A percentile compares a stretch with the other conserved stretches of the same genome.
phyloP scores from a whole-genome alignment of 2,329 filamentous ascomycete genomes.

The Penicillium paneum region DNA sequence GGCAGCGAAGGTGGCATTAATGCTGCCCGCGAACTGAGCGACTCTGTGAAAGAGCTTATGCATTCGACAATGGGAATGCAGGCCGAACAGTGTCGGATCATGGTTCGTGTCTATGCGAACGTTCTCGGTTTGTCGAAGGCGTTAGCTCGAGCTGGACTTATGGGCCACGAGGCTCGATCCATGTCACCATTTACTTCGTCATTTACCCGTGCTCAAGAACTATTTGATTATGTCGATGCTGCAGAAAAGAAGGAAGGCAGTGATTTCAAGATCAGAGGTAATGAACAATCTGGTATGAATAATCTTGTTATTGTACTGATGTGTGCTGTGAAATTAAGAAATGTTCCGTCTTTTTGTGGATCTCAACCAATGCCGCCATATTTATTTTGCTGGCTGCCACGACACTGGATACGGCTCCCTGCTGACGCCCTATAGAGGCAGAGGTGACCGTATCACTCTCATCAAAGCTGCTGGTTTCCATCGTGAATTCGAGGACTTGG shows the following conservation, averaged over 20 bases:
- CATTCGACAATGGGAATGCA: constrained; percentile 42
- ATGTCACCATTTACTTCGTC: constrained; percentile 55
- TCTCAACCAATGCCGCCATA: constrained; percentile 61
- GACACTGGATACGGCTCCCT: constrained; percentile 58
- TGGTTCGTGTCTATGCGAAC: constrained; percentile 58
- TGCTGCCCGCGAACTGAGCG: constrained; percentile 54
- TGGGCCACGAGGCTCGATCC: constrained; percentile 55
- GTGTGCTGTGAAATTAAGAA: constrained; percentile 20
- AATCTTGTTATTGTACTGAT: constrained; percentile 15
- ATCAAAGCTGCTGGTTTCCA: constrained; percentile 53
- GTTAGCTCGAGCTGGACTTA: constrained; percentile 49
- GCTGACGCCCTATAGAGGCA: constrained; percentile 52
- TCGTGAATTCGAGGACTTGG: constrained; percentile 52
- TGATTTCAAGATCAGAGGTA: constrained; percentile 59
- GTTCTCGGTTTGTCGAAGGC: constrained; percentile 52
- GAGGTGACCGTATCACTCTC: constrained; percentile 54
- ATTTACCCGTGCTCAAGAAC: constrained; percentile 56
- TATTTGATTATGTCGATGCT: constrained; percentile 62
- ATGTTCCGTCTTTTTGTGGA: constrained; percentile 52
- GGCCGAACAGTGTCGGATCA: constrained; percentile 51
- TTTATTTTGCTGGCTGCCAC: constrained; percentile 63
- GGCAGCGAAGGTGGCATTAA: constrained; percentile 55
- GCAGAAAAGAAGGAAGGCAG: constrained; percentile 60
- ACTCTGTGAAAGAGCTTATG: constrained; percentile 50
- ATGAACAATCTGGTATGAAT: neutral